Evolutionary conservation across 305 asterid genomes (phyloP), one percentile per base, ranked within the genome.

Genomic region (Salvia sclarea): DNA sequence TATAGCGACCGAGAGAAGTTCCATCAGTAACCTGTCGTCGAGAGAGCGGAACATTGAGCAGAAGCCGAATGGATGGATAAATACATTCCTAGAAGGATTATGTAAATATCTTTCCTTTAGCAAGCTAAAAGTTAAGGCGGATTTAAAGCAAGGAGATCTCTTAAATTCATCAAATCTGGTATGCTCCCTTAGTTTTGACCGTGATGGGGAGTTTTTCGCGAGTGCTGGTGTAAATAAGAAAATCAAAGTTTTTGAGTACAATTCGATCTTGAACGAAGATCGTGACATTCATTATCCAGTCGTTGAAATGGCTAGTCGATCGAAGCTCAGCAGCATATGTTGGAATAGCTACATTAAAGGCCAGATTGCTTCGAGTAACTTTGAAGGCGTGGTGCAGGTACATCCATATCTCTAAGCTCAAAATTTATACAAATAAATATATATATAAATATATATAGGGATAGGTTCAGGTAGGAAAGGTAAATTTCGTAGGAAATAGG

Each of bases 371-470:
- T 94, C 99, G 0, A 94, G 99, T 75, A 94, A 94, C 84, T 91
- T 94, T 61, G 98, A 94, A 79, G 99, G 99, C 64, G 89, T 88
- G 38, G 99, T 94, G 78, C 98, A 91, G 97, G 99, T 89, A 72
- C 68, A 59, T 17, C 28, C 54, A 14, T n/a, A 25, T 33, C 52
- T 52, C 57, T 2, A 24, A 35, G 16, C 68, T 41, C 47, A 11
- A 33, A 44, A 56, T 13, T n/a, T n/a, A n/a, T n/a, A n/a, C 5
- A 28, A 28, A 28, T 25, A 25, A 1, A 28, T 28, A 28, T 28
- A 28, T 3, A 28, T 28, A 28, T 31, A 31, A 16, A 57, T 28
- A 40, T 47, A 62, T n/a, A n/a, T n/a, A n/a, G n/a, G n/a, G n/a
- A n/a, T n/a, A n/a, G n/a, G n/a, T n/a, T n/a, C n/a, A n/a, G n/a